These are phyloP conservation scores for Aspergillus persii DNA, from an alignment of 2,329 filamentous ascomycete genomes.

Conservation along the genomic window DNA sequence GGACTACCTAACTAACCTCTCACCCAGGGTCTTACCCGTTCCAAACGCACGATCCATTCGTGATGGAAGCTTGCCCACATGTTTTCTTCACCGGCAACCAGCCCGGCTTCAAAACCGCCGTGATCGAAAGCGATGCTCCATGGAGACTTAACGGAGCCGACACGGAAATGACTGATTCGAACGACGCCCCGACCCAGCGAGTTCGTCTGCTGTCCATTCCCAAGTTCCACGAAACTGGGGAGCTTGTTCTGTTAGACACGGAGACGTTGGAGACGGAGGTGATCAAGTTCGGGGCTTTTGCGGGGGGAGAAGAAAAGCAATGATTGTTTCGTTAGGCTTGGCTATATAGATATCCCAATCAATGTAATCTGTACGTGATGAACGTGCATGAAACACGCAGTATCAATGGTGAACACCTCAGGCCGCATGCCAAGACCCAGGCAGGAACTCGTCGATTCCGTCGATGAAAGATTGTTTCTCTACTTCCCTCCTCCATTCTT, in stretches of 20 bases:
- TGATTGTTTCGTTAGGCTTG: slow-evolving; percentile 13
- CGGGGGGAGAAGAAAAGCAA: slow-evolving; percentile 34
- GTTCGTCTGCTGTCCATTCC: slow-evolving; percentile 82
- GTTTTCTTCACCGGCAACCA: slow-evolving; percentile 89
- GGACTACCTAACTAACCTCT: slow-evolving; percentile 9
- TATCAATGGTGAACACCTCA: not conserved
- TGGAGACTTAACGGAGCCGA: slow-evolving; percentile 33
- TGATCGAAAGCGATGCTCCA: slow-evolving; percentile 56
- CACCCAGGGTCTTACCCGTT: slow-evolving; percentile 86
- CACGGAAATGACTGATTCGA: slow-evolving; percentile 31
- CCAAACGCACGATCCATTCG: slow-evolving; percentile 88
- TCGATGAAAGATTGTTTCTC: not conserved
- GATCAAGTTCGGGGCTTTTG: slow-evolving; percentile 56
- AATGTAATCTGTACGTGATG: slow-evolving; percentile 7
- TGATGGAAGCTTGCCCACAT: slow-evolving; percentile 81
- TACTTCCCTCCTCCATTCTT: not conserved
- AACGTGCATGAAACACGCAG: slow-evolving; percentile 8
- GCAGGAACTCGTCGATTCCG: slow-evolving; percentile 5
- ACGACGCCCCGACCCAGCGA: slow-evolving; percentile 59
- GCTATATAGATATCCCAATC: slow-evolving; percentile 2
- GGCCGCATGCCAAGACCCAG: slow-evolving; percentile 16
- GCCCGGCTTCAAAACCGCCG: slow-evolving; percentile 69
- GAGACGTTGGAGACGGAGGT: slow-evolving; percentile 79
- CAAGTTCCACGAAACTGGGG: slow-evolving; percentile 71
- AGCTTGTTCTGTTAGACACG: slow-evolving; percentile 78